phyloP scores from a whole-genome alignment of 2,329 filamentous ascomycete species.

The Orbilia blumenaviensis region DNA sequence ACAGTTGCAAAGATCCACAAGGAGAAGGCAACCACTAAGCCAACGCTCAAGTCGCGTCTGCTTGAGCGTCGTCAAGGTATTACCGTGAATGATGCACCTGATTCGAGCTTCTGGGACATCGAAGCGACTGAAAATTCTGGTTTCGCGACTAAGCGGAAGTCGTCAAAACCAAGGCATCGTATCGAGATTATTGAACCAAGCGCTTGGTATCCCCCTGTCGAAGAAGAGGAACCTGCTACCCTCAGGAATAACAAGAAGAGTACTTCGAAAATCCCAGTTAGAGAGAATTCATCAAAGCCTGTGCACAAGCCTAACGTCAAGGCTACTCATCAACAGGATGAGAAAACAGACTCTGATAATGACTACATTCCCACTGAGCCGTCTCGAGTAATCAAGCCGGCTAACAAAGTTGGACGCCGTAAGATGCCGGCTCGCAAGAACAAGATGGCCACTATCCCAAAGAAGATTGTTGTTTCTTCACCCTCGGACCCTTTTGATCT shows the following conservation, averaged over 20 bases:
- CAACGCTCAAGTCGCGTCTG: constrained; percentile 15
- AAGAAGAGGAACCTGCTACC: neutral
- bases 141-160: neutral
- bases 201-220: constrained; percentile 14
- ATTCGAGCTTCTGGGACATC: constrained; percentile 31
- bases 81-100: constrained; percentile 1
- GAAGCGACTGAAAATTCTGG: neutral
- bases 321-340: neutral
- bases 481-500: neutral
- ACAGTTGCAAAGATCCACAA: neutral
- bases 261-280: neutral
- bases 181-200: neutral
- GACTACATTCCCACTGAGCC: neutral
- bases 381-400: neutral
- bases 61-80: constrained; percentile 10
- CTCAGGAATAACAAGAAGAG: neutral
- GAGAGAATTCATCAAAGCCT: neutral
- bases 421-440: neutral
- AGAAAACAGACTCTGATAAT: neutral
- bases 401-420: neutral
- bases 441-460: neutral
- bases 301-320: neutral
- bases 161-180: neutral
- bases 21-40: neutral
- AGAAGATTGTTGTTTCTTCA: neutral